Percentiles rank a stretch among this genome's conserved stretches.
Evolutionary conservation across 2,329 filamentous ascomycete species (phyloP).

Genomic region (Alternaria postmessia): DNA sequence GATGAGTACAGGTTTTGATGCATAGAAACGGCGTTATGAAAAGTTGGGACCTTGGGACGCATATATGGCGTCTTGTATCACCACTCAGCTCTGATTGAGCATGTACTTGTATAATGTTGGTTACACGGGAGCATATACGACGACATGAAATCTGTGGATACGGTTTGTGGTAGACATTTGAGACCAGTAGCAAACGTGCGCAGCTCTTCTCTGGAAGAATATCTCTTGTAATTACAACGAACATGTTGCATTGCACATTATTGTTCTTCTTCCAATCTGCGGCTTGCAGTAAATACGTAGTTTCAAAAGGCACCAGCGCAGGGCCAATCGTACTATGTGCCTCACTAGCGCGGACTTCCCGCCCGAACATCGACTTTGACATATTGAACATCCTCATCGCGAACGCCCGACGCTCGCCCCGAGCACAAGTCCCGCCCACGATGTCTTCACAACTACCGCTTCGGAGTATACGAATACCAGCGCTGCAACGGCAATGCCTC

Average conservation of each 20-base stretch:
- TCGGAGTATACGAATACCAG: constrained; percentile 31
- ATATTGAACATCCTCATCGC: constrained; percentile 10
- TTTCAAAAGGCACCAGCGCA: background rate
- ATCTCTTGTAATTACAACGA: background rate
- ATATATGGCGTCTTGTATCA: constrained; percentile 16
- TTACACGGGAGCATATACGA: constrained; percentile 3
- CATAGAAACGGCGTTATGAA: constrained; percentile 20
- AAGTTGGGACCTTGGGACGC: constrained; percentile 2
- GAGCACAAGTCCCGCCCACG: constrained; percentile 7
- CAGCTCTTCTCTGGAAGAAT: background rate
- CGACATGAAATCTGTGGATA: constrained; percentile 5
- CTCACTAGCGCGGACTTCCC: constrained; percentile 18
- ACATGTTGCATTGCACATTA: background rate
- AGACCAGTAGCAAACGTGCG: background rate
- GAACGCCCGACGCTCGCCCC: constrained; percentile 10
- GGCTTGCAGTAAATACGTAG: background rate
- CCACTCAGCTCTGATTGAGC: constrained; percentile 10
- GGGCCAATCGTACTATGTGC: constrained; percentile 1
- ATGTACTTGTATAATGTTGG: constrained; percentile 16
- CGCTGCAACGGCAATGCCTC: constrained; percentile 40
- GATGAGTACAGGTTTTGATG: constrained; percentile 18
- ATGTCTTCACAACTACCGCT: constrained; percentile 34
- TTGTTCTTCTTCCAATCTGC: background rate
- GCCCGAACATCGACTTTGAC: constrained; percentile 22
- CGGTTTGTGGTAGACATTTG: background rate